A percentile compares a stretch with the other conserved stretches of the same genome.
Conservation (phyloP, 345 rosid species). For the Diplotaxis tenuifolia region DNA sequence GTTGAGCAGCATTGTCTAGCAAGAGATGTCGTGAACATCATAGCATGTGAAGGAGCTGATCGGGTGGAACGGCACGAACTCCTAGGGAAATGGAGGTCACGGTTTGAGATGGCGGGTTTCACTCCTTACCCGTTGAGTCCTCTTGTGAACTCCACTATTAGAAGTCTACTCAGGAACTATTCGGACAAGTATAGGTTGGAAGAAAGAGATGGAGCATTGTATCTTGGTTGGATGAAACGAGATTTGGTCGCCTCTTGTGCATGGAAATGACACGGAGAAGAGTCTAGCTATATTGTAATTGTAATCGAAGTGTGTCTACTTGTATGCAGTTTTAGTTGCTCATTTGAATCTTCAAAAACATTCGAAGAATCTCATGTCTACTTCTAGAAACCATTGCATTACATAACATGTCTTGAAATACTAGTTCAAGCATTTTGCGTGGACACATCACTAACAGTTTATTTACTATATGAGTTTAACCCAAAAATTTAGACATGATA, state of each 20-base stretch:
- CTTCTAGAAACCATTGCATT: background rate
- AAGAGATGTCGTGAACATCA: constrained; percentile 81
- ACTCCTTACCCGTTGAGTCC: constrained; percentile 74
- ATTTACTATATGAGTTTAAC: background rate
- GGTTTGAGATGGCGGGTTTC: constrained; percentile 89
- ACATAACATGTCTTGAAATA: background rate
- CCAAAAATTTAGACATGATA: background rate
- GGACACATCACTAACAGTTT: background rate
- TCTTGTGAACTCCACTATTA: constrained; percentile 71
- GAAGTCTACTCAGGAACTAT: constrained; percentile 61
- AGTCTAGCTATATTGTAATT: constrained; percentile 2
- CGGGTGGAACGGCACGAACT: constrained; percentile 88
- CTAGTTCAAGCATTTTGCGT: background rate
- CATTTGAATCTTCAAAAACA: constrained; percentile 15
- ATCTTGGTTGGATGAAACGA: constrained; percentile 88
- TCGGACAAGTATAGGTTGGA: constrained; percentile 64
- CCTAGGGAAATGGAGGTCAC: constrained; percentile 77
- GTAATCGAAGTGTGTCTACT: constrained; percentile 12
- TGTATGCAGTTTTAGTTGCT: constrained; percentile 21
- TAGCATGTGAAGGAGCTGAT: constrained; percentile 88
- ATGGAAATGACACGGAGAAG: constrained; percentile 52
- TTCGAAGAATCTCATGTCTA: background rate
- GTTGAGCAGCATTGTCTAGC: constrained; percentile 97
- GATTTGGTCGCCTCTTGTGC: constrained; percentile 95
- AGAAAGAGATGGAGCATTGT: constrained; percentile 80